Evolutionary conservation across 352 stramenopile genomes (phyloP).

Genomic region (Pythium dissotocum): DNA sequence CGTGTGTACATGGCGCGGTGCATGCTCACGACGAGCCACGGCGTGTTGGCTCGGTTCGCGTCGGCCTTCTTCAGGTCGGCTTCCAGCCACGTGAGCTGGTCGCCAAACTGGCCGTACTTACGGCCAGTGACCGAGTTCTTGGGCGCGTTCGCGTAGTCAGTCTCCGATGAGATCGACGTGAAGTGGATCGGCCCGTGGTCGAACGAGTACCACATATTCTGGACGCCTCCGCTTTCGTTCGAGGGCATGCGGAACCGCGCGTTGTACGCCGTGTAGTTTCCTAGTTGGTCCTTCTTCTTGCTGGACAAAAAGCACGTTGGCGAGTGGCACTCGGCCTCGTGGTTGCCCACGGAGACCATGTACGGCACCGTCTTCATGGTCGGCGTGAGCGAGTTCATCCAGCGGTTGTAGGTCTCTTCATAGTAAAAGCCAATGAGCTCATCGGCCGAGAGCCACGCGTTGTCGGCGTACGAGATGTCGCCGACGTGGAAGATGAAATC

Average conservation of each 20-base stretch:
- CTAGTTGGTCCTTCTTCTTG: constrained; percentile 41
- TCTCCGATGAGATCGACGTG: constrained; percentile 71
- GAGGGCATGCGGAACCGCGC: constrained; percentile 43
- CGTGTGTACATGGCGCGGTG: constrained; percentile 74
- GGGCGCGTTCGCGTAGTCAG: constrained; percentile 38
- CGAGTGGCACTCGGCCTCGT: constrained; percentile 58
- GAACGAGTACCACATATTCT: constrained; percentile 63
- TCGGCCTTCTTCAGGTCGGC: constrained; percentile 57
- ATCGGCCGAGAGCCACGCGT: constrained; percentile 25
- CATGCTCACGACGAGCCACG: constrained; percentile 75
- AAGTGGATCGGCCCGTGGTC: constrained; percentile 62
- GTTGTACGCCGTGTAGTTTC: constrained; percentile 67
- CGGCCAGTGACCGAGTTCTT: constrained; percentile 36
- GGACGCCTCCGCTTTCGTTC: constrained; percentile 35
- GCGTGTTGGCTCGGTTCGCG: constrained; percentile 43
- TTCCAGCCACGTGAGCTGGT: constrained; percentile 54
- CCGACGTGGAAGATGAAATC: constrained; percentile 43
- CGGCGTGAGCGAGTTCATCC: constrained; percentile 47
- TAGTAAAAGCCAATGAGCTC: constrained; percentile 41
- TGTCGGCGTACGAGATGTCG: constrained; percentile 46
- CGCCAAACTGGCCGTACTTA: constrained; percentile 45
- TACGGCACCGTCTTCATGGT: constrained; percentile 50
- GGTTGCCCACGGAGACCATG: constrained; percentile 71
- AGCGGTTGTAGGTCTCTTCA: constrained; percentile 60
- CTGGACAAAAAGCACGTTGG: constrained; percentile 33